A percentile compares a stretch with the other conserved stretches of the same genome.
These are phyloP conservation scores for Fraxinus nigra DNA, from an alignment of 305 asterid species.

Conservation along the genomic window DNA sequence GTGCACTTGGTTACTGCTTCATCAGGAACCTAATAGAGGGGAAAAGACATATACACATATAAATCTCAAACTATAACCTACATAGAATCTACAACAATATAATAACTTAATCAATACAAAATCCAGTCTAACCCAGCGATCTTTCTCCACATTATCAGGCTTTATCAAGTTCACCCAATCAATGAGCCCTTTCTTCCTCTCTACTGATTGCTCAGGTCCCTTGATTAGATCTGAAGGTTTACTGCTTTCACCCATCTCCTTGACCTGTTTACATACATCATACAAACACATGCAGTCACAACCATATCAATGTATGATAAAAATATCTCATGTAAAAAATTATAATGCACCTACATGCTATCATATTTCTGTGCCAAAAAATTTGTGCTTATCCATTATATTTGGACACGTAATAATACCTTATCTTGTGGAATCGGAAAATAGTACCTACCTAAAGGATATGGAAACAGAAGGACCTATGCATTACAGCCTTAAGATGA, in stretches of 20 bases:
- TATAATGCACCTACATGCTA: neutral
- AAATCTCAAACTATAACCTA: neutral
- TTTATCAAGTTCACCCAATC: constrained; percentile 80
- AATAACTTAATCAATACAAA: constrained; percentile 16
- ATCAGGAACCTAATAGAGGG: constrained; percentile 69
- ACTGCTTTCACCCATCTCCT: constrained; percentile 68
- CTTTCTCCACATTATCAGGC: constrained; percentile 74
- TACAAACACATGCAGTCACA: constrained; percentile 18
- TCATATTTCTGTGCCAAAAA: neutral
- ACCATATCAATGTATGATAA: constrained; percentile 13
- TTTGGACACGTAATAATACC: neutral
- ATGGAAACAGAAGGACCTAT: neutral
- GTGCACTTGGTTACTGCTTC: constrained; percentile 77
- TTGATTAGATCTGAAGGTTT: constrained; percentile 42
- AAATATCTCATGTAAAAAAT: neutral
- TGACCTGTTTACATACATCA: constrained; percentile 47
- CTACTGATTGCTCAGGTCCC: constrained; percentile 62
- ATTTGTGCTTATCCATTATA: neutral
- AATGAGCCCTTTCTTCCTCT: constrained; percentile 65
- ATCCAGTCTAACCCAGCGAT: constrained; percentile 74
- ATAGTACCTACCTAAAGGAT: neutral
- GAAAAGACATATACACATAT: constrained; percentile 14
- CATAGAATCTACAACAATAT: neutral
- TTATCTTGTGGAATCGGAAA: neutral
- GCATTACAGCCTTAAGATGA: neutral